Conservation (phyloP, 441 rosid genomes). For the Pelargonium citronellum region DNA sequence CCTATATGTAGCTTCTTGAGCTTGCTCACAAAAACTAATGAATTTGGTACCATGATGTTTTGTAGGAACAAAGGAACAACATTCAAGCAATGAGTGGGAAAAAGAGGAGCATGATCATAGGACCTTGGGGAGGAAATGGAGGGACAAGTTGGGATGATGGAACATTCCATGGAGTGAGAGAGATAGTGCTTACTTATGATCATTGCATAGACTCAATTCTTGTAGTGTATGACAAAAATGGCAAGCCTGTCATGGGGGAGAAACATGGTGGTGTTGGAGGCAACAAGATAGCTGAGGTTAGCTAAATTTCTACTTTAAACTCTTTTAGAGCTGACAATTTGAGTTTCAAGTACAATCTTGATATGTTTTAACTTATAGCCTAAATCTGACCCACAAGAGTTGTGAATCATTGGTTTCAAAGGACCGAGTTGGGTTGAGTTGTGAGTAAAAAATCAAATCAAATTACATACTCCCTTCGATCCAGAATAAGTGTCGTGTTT, state of each 20-base stretch:
- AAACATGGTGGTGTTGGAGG: slow-evolving; percentile 79
- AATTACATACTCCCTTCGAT: no score
- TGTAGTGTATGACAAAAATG: slow-evolving; percentile 55
- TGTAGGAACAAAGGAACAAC: slow-evolving; percentile 29
- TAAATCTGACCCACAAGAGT: no score
- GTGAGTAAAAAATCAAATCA: no score
- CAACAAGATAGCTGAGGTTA: slow-evolving; percentile 45
- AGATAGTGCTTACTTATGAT: slow-evolving; percentile 49
- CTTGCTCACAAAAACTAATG: no score
- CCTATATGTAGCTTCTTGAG: no score
- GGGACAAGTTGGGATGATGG: slow-evolving; percentile 78
- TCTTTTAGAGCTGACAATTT: no score
- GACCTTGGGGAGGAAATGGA: slow-evolving; percentile 78
- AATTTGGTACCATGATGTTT: no score
- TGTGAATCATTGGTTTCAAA: no score
- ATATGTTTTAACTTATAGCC: no score
- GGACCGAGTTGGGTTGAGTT: no score
- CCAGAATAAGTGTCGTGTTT: no score
- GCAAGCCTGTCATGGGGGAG: slow-evolving; percentile 42
- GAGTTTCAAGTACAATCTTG: no score
- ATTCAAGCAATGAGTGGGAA: background rate
- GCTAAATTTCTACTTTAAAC: slow-evolving; percentile 1
- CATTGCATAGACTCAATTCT: slow-evolving; percentile 60
- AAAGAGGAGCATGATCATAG: slow-evolving; percentile 33
- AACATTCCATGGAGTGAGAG: slow-evolving; percentile 48